A percentile compares a stretch with the other conserved stretches of the same genome.
These are phyloP conservation scores for Calonectria montana DNA, from an alignment of 2,329 filamentous ascomycete species.

Conservation along the genomic window DNA sequence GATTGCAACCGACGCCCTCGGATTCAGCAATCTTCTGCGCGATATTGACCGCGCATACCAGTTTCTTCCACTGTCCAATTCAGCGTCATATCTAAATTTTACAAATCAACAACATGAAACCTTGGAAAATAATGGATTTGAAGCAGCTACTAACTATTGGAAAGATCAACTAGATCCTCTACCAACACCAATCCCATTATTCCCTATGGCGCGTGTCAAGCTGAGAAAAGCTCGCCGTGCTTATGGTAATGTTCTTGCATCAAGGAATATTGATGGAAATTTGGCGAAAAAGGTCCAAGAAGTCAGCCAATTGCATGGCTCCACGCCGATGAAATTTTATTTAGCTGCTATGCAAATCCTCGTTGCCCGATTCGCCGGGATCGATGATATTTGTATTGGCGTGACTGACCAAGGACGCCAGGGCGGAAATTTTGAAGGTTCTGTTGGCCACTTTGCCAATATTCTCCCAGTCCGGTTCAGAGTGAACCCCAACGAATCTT, in stretches of 20 bases:
- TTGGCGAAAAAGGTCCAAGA: not conserved
- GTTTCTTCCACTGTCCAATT: not conserved
- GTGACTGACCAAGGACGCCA: not conserved
- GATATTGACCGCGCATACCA: not conserved
- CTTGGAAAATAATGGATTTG: not conserved
- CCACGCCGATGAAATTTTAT: not conserved
- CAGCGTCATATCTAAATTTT: not conserved
- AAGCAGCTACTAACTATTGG: not conserved
- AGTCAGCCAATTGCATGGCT: not conserved
- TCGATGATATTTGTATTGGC: not conserved
- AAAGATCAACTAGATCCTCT: not conserved
- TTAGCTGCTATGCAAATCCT: not conserved
- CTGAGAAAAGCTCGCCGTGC: not conserved
- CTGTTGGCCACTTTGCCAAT: not conserved
- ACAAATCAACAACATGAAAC: not conserved
- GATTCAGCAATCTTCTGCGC: not conserved
- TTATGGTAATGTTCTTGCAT: not conserved
- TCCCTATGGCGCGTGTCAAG: not conserved
- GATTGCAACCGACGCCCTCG: constrained; percentile 59
- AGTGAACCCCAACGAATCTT: not conserved
- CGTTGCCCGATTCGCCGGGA: not conserved
- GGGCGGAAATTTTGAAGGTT: not conserved
- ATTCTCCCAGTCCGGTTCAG: not conserved
- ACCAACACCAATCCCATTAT: not conserved
- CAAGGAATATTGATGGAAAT: not conserved